Base-by-base conservation (phyloP, 1,139 yeast species). In the Diutina ranongensis region DNA sequence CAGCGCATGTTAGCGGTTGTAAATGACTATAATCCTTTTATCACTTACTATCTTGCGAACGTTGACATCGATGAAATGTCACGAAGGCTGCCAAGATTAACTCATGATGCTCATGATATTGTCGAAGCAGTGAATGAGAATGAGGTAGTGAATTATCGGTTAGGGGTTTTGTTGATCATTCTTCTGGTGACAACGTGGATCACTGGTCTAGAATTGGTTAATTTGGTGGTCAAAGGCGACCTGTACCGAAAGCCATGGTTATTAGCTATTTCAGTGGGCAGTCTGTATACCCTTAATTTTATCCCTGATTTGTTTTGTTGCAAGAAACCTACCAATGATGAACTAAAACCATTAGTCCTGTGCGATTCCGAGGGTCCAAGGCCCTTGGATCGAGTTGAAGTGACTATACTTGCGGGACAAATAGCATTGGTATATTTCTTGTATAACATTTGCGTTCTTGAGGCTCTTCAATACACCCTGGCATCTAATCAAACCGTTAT, bases 401-500 rank as follows among this genome's bases (percentile, higher is more conserved):
- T 72, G 4, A 44, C 60, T 1, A 42, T 49, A 0, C 56, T 75
- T n/a, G 71, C 76, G 1, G 36, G 61, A 2, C 66, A 68, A 46
- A 58, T 73, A 1, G 57, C 77, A 1, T 44, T 64, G 1, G 62
- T 74, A n/a, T 76, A 76, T 54, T 67, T 59, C 46, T 41, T 57
- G 4, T 72, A 68, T 55, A 73, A 73, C 47, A 51, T 65, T 2
- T 59, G 64, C 45, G 71, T 63, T 4, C 64, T 74, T 59, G 48
- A 60, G 10, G 61, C 75, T 8, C 60, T 76, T 45, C 64, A 65
- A 51, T 76, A 63, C 52, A 76, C 81, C 0, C 67, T 76, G 4
- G 78, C 80, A 0, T 71, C 79, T 21, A 74, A 72, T 51, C 75
- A 68, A 53, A 72, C 79, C 0, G 72, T 75, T 3, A 55, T 76